Conservation (phyloP, 345 rosid species). For the Hibiscus trionum region DNA sequence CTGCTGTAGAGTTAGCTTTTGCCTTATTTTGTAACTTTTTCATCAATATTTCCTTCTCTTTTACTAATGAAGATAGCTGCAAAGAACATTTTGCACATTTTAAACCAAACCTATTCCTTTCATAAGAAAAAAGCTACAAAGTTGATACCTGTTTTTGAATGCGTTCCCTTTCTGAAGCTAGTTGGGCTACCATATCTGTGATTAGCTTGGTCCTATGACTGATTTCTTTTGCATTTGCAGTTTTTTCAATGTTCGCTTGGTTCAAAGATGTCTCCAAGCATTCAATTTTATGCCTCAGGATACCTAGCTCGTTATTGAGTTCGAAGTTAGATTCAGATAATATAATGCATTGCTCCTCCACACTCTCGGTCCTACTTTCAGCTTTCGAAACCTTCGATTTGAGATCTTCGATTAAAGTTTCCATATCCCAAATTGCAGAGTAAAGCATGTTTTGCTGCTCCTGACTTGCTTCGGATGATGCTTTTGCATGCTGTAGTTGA, state of each 20-base stretch:
- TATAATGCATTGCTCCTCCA: constrained; percentile 63
- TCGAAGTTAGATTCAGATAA: constrained; percentile 58
- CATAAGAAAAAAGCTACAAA: background rate
- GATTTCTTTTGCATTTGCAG: constrained; percentile 55
- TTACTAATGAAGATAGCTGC: constrained; percentile 50
- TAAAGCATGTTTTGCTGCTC: constrained; percentile 94
- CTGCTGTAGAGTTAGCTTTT: constrained; percentile 12
- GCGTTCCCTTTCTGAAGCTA: constrained; percentile 70
- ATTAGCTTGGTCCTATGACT: constrained; percentile 44
- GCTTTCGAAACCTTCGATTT: constrained; percentile 84
- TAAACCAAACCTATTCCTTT: background rate
- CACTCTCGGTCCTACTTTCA: constrained; percentile 54
- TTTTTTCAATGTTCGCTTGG: constrained; percentile 40
- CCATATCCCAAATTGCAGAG: constrained; percentile 98
- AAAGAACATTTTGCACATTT: constrained; percentile 14
- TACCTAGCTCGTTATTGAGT: constrained; percentile 47
- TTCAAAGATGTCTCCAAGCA: constrained; percentile 51
- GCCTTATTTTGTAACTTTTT: constrained; percentile 30
- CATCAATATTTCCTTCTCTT: constrained; percentile 44
- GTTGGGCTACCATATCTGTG: constrained; percentile 62
- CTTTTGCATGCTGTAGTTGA: constrained; percentile 64
- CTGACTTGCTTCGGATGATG: constrained; percentile 69
- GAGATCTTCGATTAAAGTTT: constrained; percentile 80
- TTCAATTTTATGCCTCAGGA: constrained; percentile 42
- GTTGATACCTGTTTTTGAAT: constrained; percentile 70